Conservation (phyloP, 169 alveolate species). For the Perkinsus olseni region DNA sequence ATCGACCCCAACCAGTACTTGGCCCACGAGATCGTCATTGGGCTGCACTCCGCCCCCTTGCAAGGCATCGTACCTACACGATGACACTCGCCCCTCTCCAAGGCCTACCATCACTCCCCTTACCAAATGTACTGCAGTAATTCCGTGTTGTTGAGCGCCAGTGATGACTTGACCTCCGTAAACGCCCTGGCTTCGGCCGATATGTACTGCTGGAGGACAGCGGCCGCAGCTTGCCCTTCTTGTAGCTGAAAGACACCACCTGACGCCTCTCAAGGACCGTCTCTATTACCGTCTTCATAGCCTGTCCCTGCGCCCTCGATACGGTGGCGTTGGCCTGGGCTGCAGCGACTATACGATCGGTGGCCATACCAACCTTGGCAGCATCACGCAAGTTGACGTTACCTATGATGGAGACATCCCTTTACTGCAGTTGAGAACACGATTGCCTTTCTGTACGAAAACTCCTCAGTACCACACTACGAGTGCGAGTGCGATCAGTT, state of each 20-base stretch:
- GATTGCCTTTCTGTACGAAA: too few species aligned
- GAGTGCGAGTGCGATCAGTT: too few species aligned
- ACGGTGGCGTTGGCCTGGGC: not conserved
- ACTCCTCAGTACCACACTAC: too few species aligned
- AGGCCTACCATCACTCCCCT: not conserved
- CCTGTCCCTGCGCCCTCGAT: not conserved
- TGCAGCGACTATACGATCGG: not conserved
- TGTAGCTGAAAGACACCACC: not conserved
- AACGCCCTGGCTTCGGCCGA: not conserved
- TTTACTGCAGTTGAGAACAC: too few species aligned
- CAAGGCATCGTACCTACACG: not conserved
- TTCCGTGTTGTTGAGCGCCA: not conserved
- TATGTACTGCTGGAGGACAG: not conserved
- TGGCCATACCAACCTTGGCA: not conserved
- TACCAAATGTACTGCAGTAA: not conserved
- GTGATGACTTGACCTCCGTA: not conserved
- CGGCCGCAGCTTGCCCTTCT: not conserved
- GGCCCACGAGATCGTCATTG: not conserved
- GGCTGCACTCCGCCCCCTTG: not conserved
- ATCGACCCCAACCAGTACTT: not conserved
- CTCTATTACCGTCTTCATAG: not conserved
- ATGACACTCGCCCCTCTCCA: not conserved
- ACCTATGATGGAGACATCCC: not conserved
- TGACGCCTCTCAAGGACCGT: not conserved
- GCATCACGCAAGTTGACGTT: not conserved